Evolutionary conservation across 306 rosid genomes (phyloP), one percentile per base, ranked within the genome.

Genomic region (Quercus aquifolioides): DNA sequence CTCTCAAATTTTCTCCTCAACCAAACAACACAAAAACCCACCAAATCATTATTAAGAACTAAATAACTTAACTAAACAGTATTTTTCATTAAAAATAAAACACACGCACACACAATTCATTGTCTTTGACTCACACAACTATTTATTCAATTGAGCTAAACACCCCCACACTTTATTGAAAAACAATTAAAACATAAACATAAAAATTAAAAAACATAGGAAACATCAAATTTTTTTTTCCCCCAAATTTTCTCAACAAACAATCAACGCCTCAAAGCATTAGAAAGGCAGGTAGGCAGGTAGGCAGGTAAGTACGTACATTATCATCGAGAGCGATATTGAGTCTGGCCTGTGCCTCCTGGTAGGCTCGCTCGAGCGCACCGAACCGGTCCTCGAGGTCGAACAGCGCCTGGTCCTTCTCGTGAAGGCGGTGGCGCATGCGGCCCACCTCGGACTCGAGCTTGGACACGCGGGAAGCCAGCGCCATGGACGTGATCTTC

Each of bases 401-500:
- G 54, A 17, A 28, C 46, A 21, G 90, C 75, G 60, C 79, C 11
- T 82, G 85, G 43, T 94, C 97, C 79, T 94, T 94, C 38, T 94
- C 97, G 1, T 78, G 28, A 14, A 91, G 88, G 79, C 74, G 84
- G 60, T 84, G 88, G 83, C 84, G 91, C 84, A 94, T 88, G 71
- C 81, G 89, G 17, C 63, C 74, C 58, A 86, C 19, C 46, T 94
- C 98, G 17, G 91, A 33, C 75, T 94, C 98, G 19, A 94, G 97
- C 26, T 90, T 85, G 5, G 95, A 83, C 46, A 94, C 97, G 33
- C 98, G 79, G 5, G 98, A 89, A 15, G 98, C 98, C 28, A 94
- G 90, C 49, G 98, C 98, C 95, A 94, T 86, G 80, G 98, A 94
- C 7, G 98, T 94, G 7, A 94, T 94, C 85, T 91, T 94, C 63